Conservation (phyloP, 345 rosid genomes). For the Eucalyptus tenuipes region DNA sequence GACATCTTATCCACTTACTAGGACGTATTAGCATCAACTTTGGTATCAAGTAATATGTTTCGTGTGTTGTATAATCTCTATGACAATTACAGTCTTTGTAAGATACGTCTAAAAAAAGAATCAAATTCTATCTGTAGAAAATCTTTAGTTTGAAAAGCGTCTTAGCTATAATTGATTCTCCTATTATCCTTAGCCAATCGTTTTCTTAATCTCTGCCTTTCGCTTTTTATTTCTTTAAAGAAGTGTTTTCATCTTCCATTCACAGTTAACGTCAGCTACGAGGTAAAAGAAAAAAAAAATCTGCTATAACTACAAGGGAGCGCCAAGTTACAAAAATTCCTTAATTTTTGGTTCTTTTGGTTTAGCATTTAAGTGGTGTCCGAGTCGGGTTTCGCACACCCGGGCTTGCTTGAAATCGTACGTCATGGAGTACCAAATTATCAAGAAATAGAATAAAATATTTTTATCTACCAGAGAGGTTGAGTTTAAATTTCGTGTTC, state of each 20-base stretch:
- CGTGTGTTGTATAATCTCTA: neutral
- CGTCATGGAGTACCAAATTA: neutral
- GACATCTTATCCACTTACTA: neutral
- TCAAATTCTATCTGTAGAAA: neutral
- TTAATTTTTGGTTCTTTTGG: neutral
- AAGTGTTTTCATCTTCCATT: neutral
- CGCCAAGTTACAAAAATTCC: neutral
- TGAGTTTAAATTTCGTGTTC: neutral
- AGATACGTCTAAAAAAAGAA: neutral
- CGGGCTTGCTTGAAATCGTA: neutral
- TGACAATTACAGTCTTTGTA: neutral
- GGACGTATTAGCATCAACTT: neutral
- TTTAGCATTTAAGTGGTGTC: neutral
- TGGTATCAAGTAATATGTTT: neutral
- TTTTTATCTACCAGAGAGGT: neutral
- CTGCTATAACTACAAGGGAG: neutral
- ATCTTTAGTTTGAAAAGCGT: neutral
- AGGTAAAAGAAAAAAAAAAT: neutral
- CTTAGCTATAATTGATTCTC: neutral
- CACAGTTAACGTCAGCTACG: no score
- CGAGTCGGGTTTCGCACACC: neutral
- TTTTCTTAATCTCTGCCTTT: neutral
- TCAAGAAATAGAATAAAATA: neutral
- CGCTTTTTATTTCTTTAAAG: neutral
- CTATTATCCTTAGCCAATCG: neutral